phyloP scores from a whole-genome alignment of 1,139 yeast genomes.

The Kodamaea anthophila region DNA sequence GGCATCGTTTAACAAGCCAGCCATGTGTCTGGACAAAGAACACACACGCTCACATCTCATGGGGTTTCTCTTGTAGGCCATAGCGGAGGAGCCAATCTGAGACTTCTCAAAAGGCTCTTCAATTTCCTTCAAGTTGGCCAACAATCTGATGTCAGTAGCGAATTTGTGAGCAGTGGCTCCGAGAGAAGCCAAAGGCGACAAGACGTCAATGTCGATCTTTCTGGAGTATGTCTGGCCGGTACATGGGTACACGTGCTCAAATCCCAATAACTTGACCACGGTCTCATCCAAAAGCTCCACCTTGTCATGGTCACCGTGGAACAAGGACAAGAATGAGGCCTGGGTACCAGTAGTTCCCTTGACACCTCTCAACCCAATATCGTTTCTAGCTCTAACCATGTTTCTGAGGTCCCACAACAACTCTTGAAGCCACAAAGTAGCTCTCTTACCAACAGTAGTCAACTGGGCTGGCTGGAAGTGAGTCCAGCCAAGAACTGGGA shows the following conservation, averaged over 20 bases:
- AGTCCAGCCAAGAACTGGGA: slow-evolving; percentile 98
- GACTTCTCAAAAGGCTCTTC: slow-evolving; percentile 98
- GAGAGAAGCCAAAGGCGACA: slow-evolving; percentile 88
- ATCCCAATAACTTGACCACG: slow-evolving; percentile 89
- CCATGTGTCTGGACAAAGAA: slow-evolving; percentile 91
- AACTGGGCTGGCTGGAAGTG: slow-evolving; percentile 99
- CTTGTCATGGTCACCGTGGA: slow-evolving; percentile 95
- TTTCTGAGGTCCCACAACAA: slow-evolving; percentile 96
- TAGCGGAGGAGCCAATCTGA: slow-evolving; percentile 96
- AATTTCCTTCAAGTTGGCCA: slow-evolving; percentile 93
- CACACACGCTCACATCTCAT: slow-evolving; percentile 99
- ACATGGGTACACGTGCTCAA: slow-evolving; percentile 91
- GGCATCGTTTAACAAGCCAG: slow-evolving; percentile 86
- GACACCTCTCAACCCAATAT: slow-evolving; percentile 94
- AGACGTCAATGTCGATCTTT: slow-evolving; percentile 91
- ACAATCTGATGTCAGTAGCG: slow-evolving; percentile 92
- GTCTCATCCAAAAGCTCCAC: slow-evolving; percentile 88
- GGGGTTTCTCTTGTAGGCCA: slow-evolving; percentile 99
- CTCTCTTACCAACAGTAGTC: slow-evolving; percentile 97
- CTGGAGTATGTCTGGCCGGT: slow-evolving; percentile 98
- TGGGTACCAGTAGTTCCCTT: slow-evolving; percentile 99
- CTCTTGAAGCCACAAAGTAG: slow-evolving; percentile 96
- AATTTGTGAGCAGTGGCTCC: slow-evolving; percentile 97
- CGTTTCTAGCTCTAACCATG: slow-evolving; percentile 92
- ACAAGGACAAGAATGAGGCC: slow-evolving; percentile 88